Percentiles rank a stretch among this genome's conserved stretches.
Evolutionary conservation across 2,329 filamentous ascomycete genomes (phyloP).

Genomic region (Parastagonospora nodorum): DNA sequence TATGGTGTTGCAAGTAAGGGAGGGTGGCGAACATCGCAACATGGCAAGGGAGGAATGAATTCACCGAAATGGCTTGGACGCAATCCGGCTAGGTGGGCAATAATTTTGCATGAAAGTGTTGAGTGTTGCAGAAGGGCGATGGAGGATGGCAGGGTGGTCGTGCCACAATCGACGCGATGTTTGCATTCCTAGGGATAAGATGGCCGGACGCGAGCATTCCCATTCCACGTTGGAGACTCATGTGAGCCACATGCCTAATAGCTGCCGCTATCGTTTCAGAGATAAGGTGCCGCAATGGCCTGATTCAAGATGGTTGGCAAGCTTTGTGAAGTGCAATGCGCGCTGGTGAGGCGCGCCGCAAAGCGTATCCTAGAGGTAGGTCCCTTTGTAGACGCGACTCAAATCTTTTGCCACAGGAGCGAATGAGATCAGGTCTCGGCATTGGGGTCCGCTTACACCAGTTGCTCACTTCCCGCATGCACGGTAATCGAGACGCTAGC

Average conservation of each 20-base stretch:
- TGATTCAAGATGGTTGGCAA: too few species aligned
- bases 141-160: slow-evolving; percentile 6
- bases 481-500: neutral
- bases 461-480: neutral
- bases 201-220: slow-evolving; percentile 8
- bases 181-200: slow-evolving; percentile 11
- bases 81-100: slow-evolving; percentile 8
- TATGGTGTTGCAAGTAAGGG: slow-evolving; percentile 16
- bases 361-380: too few species aligned
- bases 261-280: neutral
- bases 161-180: slow-evolving; percentile 12
- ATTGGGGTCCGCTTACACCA: neutral
- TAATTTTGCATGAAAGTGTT: slow-evolving; percentile 16
- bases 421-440: neutral
- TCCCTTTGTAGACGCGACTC: too few species aligned
- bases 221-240: slow-evolving; percentile 18
- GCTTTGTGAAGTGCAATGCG: too few species aligned
- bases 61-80: slow-evolving; percentile 7
- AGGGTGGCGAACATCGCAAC: slow-evolving; percentile 6
- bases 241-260: slow-evolving; percentile 12
- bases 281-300: neutral
- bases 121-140: slow-evolving; percentile 7
- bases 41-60: slow-evolving; percentile 18
- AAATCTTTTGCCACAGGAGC: too few species aligned
- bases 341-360: too few species aligned